Conservation (phyloP, 2,329 filamentous ascomycete genomes). For the Aspergillus chevalieri region DNA sequence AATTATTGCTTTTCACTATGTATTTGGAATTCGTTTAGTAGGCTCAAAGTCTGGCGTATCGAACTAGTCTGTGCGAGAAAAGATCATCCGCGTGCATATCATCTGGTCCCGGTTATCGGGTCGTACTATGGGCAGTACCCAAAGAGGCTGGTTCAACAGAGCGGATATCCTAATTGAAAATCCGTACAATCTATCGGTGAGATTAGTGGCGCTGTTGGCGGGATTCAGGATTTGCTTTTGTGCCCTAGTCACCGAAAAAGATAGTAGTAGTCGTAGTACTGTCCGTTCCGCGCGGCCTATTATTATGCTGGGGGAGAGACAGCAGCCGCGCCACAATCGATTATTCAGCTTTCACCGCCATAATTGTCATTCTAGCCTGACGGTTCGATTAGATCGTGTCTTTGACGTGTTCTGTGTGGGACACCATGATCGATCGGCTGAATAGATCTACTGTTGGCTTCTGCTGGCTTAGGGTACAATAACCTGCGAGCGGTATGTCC, state of each 20-base stretch:
- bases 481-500: not conserved
- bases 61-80: not conserved
- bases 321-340: not conserved
- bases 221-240: no score
- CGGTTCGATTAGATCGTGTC: not conserved
- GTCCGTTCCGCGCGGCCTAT: no score
- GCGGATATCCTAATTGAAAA: not conserved
- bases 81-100: not conserved
- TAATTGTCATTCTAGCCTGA: not conserved
- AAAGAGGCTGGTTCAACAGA: not conserved
- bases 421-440: not conserved
- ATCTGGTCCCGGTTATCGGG: not conserved
- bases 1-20: no score
- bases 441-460: not conserved
- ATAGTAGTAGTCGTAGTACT: no score
- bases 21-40: not conserved
- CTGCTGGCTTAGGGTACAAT: not conserved
- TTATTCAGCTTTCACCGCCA: not conserved
- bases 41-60: not conserved
- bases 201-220: not conserved
- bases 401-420: not conserved
- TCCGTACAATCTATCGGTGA: not conserved
- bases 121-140: not conserved
- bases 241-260: no score
- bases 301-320: no score